Evolutionary conservation across 2,329 filamentous ascomycete species (phyloP).

Genomic region (Karstenula rhodostoma): DNA sequence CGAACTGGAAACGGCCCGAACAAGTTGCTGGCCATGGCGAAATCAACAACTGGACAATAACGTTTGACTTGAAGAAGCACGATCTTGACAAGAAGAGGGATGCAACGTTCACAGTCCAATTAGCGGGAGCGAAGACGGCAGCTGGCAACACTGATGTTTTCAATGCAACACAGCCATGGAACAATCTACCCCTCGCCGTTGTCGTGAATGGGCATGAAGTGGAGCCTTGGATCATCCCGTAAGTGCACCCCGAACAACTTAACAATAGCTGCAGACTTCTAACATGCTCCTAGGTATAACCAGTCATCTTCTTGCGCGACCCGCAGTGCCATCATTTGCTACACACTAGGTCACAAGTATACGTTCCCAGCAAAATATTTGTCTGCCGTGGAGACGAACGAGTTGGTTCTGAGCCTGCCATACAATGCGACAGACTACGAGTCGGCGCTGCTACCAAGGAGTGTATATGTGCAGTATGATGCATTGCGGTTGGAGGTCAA

Average conservation of each 20-base stretch:
- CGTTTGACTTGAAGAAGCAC: slow-evolving; percentile 7
- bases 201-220: slow-evolving; percentile 55
- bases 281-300: slow-evolving; percentile 13
- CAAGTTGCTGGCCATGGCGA: slow-evolving; percentile 44
- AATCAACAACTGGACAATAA: slow-evolving; percentile 17
- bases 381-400: slow-evolving; percentile 58
- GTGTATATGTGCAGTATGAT: slow-evolving; percentile 70
- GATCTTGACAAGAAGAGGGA: slow-evolving; percentile 10
- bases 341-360: slow-evolving; percentile 28
- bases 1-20: slow-evolving; percentile 55
- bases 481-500: slow-evolving; percentile 66
- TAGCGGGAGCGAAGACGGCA: slow-evolving; percentile 69
- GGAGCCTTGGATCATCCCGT: slow-evolving; percentile 61
- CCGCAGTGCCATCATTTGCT: slow-evolving; percentile 27
- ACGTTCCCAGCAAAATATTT: slow-evolving; percentile 39
- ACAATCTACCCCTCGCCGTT: slow-evolving; percentile 60
- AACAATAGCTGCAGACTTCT: slow-evolving; percentile 43
- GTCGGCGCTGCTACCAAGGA: slow-evolving; percentile 62
- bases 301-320: slow-evolving; percentile 26
- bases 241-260: neutral
- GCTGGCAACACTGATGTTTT: slow-evolving; percentile 67
- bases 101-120: slow-evolving; percentile 48
- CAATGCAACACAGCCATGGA: slow-evolving; percentile 61
- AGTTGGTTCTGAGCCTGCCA: slow-evolving; percentile 65
- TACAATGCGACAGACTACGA: slow-evolving; percentile 67